These are phyloP conservation scores for Saccharomycopsis babjevae DNA, from an alignment of 805 yeast species.

Conservation along the genomic window DNA sequence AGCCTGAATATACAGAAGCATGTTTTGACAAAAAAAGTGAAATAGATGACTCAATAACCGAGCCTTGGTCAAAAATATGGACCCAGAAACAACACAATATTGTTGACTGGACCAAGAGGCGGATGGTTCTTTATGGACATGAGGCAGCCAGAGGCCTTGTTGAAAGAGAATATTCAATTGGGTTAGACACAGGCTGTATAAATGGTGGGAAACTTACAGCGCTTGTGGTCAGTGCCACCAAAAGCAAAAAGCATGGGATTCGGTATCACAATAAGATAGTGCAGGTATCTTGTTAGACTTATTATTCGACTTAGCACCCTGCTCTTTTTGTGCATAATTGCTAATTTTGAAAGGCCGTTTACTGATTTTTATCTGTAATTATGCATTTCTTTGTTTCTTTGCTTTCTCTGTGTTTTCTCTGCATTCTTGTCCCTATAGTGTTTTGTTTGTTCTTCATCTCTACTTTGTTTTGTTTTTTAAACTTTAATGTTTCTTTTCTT, in stretches of 20 bases:
- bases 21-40: conserved; percentile 19
- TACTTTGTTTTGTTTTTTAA: no score
- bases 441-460: no score
- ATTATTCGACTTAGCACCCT: no score
- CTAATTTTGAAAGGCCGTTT: no score
- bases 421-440: no score
- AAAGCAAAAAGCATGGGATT: neutral
- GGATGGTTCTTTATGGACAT: conserved; percentile 71
- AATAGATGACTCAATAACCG: conserved; percentile 22
- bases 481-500: no score
- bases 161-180: conserved; percentile 55
- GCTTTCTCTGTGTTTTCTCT: no score
- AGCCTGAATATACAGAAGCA: conserved; percentile 45
- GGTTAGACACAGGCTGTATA: conserved; percentile 77
- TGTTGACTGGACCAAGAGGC: conserved; percentile 18
- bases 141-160: conserved; percentile 74
- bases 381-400: no score
- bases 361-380: no score
- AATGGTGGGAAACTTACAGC: conserved; percentile 65
- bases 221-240: neutral
- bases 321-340: no score
- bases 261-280: neutral
- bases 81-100: conserved; percentile 31
- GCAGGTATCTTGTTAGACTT: neutral
- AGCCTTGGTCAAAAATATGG: conserved; percentile 53